Base-by-base conservation (phyloP, 768 basidiomycete genomes). In the Lentinula aciculospora region DNA sequence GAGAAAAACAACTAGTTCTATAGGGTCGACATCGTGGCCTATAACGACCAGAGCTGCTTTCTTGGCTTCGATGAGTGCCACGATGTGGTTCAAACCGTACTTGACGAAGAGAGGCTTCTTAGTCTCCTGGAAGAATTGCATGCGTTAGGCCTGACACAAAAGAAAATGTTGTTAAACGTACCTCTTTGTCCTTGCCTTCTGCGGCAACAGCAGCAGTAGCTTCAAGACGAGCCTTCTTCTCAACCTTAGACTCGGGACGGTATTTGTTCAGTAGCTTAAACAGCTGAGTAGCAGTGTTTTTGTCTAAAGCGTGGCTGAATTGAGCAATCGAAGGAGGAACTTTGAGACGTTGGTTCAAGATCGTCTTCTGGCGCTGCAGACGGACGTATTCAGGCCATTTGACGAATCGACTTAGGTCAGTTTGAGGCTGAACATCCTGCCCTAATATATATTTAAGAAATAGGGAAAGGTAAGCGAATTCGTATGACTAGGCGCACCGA, bases 251-350 rank as follows among this genome's bases (percentile, higher is more conserved):
- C 81, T 95, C 94, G 6, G 92, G 92, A 62, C 91, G 32, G 13
- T 94, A 93, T 83, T 98, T 98, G 86, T 99, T 96, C 48, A 98
- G 74, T 60, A 99, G 86, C 77, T 96, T 95, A 87, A 98, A 98
- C 61, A 98, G 76, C 74, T 98, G 95, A 37, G 92, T 94, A 19
- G 96, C 96, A 53, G 95, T 98, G 83, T 98, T 98, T 84, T 97
- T 98, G 84, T 99, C 96, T 69, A 99, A 81, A 45, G 94, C 94
- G 78, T 91, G 84, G 17, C 87, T 85, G 82, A 98, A 98, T 73
- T 99, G 96, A 50, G 94, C 92, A 67, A 99, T 96, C 65, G 96
- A 92, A 37, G 96, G 96, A 64, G 96, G 96, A 25, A 97, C 94
- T 83, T 99, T 99, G 66, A 99, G 81, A 67, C 96, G 92, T 77